Evolutionary conservation across 345 rosid genomes (phyloP).

Genomic region (Gossypium turneri): DNA sequence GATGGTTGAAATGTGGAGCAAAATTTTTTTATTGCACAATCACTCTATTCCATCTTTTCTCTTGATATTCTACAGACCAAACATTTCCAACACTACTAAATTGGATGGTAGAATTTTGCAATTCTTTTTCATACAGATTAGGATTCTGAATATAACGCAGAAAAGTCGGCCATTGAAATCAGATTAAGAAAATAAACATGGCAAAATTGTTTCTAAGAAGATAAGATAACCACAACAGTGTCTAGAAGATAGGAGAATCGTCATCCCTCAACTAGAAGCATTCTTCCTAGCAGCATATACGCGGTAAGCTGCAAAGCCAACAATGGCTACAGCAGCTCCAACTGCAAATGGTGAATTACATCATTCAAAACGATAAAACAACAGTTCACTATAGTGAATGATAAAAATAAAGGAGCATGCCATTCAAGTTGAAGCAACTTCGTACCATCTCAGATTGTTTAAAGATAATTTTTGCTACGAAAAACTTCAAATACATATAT

Average conservation of each 20-base stretch:
- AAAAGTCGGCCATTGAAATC: too few species aligned
- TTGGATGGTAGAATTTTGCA: too few species aligned
- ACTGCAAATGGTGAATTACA: conserved; percentile 40
- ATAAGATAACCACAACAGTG: too few species aligned
- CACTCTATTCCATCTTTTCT: too few species aligned
- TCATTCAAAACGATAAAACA: background rate
- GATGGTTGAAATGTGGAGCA: conserved; percentile 2
- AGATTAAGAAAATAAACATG: too few species aligned
- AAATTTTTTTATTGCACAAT: conserved; percentile 21
- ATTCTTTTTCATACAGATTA: too few species aligned
- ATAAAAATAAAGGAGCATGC: background rate
- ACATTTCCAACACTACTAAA: too few species aligned
- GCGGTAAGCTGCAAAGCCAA: conserved; percentile 91
- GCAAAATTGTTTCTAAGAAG: too few species aligned
- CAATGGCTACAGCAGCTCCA: conserved; percentile 88
- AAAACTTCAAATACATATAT: background rate
- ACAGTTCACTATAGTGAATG: background rate
- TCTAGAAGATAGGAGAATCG: too few species aligned
- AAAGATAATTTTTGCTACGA: background rate
- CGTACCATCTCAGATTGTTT: background rate
- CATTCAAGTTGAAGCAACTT: background rate
- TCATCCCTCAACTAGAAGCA: too few species aligned
- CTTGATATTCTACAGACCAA: too few species aligned
- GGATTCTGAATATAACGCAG: too few species aligned
- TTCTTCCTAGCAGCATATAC: conserved; percentile 80